These are phyloP conservation scores for Hibiscus tridactylites DNA, from an alignment of 345 rosid genomes.

Conservation along the genomic window DNA sequence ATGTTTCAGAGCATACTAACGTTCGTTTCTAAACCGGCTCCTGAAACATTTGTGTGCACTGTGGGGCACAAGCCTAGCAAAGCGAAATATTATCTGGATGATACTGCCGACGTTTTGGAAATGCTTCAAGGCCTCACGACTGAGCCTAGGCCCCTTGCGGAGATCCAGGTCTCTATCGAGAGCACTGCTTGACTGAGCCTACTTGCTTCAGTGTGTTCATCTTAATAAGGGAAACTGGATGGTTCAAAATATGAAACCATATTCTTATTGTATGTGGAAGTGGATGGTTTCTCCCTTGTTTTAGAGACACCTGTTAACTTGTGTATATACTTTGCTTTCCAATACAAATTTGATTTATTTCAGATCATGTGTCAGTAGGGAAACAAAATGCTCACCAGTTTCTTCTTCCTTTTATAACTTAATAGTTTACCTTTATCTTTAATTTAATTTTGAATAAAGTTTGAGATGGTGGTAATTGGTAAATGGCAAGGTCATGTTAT, in stretches of 20 bases:
- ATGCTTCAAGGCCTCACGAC: conserved; percentile 60
- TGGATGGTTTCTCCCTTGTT: background rate
- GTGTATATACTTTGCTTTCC: conserved; percentile 19
- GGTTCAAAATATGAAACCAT: background rate
- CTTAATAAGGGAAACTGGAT: background rate
- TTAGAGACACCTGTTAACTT: conserved; percentile 21
- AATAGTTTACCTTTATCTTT: background rate
- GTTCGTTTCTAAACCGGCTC: conserved; percentile 36
- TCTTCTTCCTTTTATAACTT: background rate
- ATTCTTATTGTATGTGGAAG: background rate
- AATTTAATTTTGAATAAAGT: background rate
- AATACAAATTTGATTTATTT: conserved; percentile 9
- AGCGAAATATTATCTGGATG: conserved; percentile 75
- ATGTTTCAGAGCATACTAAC: conserved; percentile 75
- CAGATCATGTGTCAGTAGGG: background rate
- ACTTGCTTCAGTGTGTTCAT: background rate
- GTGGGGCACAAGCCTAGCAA: conserved; percentile 83
- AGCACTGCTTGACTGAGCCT: conserved; percentile 16
- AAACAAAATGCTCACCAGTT: background rate
- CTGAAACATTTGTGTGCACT: conserved; percentile 78
- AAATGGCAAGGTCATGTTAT: background rate
- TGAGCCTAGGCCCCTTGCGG: conserved; percentile 24
- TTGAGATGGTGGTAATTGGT: background rate
- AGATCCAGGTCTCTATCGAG: no score
- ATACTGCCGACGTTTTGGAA: conserved; percentile 46